Percentiles rank a stretch among this genome's conserved stretches.
phyloP scores from a whole-genome alignment of 352 stramenopile species.

The Paralagenidium karlingii region DNA sequence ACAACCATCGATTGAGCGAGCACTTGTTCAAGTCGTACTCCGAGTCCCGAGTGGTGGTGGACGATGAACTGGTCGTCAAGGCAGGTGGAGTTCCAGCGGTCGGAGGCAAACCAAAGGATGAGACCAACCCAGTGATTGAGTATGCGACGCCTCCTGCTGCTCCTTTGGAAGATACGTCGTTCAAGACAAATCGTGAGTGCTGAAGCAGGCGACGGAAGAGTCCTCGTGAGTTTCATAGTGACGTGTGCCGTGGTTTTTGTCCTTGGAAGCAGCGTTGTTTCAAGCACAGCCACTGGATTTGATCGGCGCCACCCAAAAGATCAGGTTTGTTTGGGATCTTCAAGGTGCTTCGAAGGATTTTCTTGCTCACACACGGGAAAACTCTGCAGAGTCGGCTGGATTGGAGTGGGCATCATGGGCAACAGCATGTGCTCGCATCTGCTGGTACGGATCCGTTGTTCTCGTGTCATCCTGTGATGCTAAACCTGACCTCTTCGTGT shows the following conservation, averaged over 20 bases:
- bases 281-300: constrained; percentile 42
- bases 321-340: no score
- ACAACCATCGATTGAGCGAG: constrained; percentile 76
- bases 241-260: not conserved
- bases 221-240: no score
- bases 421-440: constrained; percentile 83
- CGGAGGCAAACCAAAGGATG: constrained; percentile 31
- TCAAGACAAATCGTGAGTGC: constrained; percentile 36
- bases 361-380: constrained; percentile 32
- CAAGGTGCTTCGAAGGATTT: constrained; percentile 38
- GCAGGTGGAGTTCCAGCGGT: no score
- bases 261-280: constrained; percentile 22
- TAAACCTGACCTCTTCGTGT: not conserved
- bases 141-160: constrained; percentile 14
- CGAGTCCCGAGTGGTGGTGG: constrained; percentile 75
- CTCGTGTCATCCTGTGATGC: not conserved
- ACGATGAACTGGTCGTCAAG: constrained; percentile 67
- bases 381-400: constrained; percentile 65
- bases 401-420: constrained; percentile 82
- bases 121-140: constrained; percentile 13
- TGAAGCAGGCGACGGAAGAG: not conserved
- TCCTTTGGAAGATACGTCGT: constrained; percentile 34
- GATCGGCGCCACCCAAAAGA: constrained; percentile 35
- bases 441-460: constrained; percentile 26
- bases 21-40: constrained; percentile 82